A percentile compares a stretch with the other conserved stretches of the same genome.
Evolutionary conservation across 176 grass and related monocot species (phyloP).

Genomic region (Ampelocalamus luodianensis): DNA sequence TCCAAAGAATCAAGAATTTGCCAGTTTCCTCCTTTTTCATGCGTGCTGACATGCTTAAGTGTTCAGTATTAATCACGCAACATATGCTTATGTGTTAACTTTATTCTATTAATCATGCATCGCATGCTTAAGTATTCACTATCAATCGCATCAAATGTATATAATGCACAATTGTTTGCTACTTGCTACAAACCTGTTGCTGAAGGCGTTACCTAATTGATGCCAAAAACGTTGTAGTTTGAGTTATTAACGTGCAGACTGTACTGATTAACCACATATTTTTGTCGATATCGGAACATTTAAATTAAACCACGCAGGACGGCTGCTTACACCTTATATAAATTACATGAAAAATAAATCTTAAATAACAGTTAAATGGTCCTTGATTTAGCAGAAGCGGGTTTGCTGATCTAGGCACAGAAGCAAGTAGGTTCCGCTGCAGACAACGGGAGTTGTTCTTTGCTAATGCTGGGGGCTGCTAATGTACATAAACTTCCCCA

Average conservation of each 20-base stretch:
- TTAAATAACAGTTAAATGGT: neutral
- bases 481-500: neutral
- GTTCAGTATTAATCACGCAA: neutral
- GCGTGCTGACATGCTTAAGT: neutral
- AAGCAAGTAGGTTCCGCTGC: neutral
- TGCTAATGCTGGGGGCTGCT: neutral
- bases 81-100: constrained; percentile 13
- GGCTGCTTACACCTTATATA: neutral
- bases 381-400: neutral
- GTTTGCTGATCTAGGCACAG: too few species aligned
- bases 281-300: neutral
- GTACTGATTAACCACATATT: neutral
- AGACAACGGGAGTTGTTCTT: neutral
- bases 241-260: neutral
- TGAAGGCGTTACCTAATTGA: constrained; percentile 21
- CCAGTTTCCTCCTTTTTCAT: neutral
- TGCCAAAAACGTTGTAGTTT: neutral
- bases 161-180: neutral
- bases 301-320: neutral
- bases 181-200: neutral
- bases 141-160: too few species aligned
- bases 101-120: neutral
- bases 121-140: neutral
- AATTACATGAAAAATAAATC: neutral
- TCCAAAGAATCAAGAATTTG: neutral